Percentiles rank a stretch among this genome's conserved stretches.
These are phyloP conservation scores for Sporothrix mexicana DNA, from an alignment of 2,329 filamentous ascomycete genomes.

Conservation along the genomic window DNA sequence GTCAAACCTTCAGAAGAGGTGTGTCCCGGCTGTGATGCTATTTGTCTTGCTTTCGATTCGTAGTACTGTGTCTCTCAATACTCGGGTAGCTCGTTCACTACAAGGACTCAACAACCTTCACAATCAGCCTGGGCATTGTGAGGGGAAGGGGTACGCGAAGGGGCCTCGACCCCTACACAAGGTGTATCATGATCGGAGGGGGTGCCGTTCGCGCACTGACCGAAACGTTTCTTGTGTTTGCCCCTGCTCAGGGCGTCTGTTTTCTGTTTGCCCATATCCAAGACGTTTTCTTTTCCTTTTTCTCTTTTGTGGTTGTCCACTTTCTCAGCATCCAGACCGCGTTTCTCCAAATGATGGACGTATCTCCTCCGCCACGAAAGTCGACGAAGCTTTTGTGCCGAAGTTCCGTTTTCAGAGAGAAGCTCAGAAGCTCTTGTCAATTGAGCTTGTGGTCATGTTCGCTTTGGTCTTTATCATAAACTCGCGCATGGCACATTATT, in stretches of 20 bases:
- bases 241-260: neutral
- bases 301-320: neutral
- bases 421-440: neutral
- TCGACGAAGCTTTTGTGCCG: neutral
- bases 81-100: too few species aligned
- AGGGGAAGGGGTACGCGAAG: neutral
- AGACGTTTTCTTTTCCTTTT: too few species aligned
- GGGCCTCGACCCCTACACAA: neutral
- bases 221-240: neutral
- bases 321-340: neutral
- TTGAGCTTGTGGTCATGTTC: neutral
- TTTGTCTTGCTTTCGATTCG: neutral
- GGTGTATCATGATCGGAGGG: conserved; percentile 24
- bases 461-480: neutral
- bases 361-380: neutral
- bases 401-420: neutral
- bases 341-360: neutral
- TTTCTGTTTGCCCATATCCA: neutral
- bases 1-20: neutral
- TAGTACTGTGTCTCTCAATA: neutral
- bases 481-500: too few species aligned
- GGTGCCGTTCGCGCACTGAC: conserved; percentile 10
- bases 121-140: neutral
- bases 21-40: neutral
- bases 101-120: neutral